Evolutionary conservation across 495 filamentous ascomycete species (phyloP), one percentile per base, ranked within the genome.

Genomic region (Barbatosphaeria neglecta): DNA sequence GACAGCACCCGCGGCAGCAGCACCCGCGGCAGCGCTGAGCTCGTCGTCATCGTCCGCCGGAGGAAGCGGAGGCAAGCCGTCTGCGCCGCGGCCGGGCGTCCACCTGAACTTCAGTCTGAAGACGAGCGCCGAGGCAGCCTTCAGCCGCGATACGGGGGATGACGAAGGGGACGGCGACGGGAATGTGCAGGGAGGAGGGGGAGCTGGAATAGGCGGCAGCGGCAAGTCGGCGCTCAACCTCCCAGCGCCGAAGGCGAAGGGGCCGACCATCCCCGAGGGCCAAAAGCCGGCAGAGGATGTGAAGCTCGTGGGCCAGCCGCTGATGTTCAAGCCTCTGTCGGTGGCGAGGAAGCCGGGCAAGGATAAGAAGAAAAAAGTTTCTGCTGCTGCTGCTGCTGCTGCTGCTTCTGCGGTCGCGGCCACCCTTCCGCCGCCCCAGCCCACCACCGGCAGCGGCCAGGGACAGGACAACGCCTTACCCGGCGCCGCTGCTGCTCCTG

Each of bases 261-360:
- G 65, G 17, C 63, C 68, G 3, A 62, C 60, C 15, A 66, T 71
- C 54, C 66, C 61, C 0, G 71, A 65, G 20, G 69, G 61, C 2
- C 62, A 71, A 51, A 71, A 67, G 44, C 61, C 69, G n/a, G 70
- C 66, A 6, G 69, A 69, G 18, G 77, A 84, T 41, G 72, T 83
- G 11, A 83, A 87, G 57, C 52, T 84, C 15, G 76, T 82, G 31
- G 86, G 83, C 6, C 90, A 87, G 50, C 74, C 86, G 18, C 78
- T 85, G 56, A 88, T 87, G 78, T 95, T 96, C 63, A 87, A 83
- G 59, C 89, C 89, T 1, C 61, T 95, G 20, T 93, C 87, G 2
- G 87, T 94, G 8, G 74, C 76, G 17, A 69, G 83, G 37, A 84
- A 82, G 46, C 48, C 48, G 23, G 41, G 43, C 3, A 33, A 19